Conservation (phyloP, 2,329 filamentous ascomycete species). For the Aureobasidium mangrovei region DNA sequence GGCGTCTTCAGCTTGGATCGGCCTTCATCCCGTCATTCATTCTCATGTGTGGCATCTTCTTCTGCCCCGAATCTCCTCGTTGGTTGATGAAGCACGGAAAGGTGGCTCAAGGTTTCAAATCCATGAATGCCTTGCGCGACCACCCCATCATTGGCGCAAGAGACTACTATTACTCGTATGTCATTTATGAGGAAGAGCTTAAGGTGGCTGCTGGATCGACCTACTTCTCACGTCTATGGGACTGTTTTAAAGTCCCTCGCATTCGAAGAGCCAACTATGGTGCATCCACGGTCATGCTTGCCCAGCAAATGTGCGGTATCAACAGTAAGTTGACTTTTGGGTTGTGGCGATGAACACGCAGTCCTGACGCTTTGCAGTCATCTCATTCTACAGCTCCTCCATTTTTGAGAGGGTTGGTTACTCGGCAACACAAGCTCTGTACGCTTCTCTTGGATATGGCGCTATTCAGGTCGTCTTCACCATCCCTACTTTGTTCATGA, state of each 20-base stretch:
- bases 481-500: conserved; percentile 38
- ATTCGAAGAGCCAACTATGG: conserved; percentile 33
- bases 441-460: conserved; percentile 37
- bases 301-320: conserved; percentile 11
- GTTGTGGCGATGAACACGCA: not conserved
- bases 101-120: conserved; percentile 32
- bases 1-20: conserved; percentile 62
- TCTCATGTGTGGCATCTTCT: conserved; percentile 26
- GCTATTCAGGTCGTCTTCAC: conserved; percentile 39
- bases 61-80: conserved; percentile 26
- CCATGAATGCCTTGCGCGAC: conserved; percentile 33
- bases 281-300: conserved; percentile 23
- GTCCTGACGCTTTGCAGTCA: conserved; percentile 16
- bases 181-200: conserved; percentile 19
- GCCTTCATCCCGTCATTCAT: conserved; percentile 43
- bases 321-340: not conserved
- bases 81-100: conserved; percentile 44
- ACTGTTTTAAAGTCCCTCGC: conserved; percentile 42
- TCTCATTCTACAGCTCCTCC: conserved; percentile 28
- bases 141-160: conserved; percentile 24
- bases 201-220: conserved; percentile 21
- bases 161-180: conserved; percentile 24
- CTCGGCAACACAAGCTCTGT: conserved; percentile 28
- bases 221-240: conserved; percentile 36
- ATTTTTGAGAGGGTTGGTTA: conserved; percentile 32